Conservation (phyloP, 1,284 basidiomycete species). For the Phlebopus sp. region DNA sequence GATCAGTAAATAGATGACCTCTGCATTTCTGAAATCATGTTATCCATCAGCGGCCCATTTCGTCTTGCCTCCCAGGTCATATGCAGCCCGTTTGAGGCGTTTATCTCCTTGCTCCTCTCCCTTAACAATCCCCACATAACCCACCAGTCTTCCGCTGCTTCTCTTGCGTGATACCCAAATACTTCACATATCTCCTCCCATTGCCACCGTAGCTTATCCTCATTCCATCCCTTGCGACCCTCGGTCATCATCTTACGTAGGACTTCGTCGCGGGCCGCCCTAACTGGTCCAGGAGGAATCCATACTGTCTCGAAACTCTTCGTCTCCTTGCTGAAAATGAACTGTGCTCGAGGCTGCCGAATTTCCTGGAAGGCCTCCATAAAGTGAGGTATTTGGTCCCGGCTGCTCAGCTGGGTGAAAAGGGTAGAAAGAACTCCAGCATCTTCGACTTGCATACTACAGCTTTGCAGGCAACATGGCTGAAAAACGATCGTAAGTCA, state of each 20-base stretch:
- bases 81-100: constrained; percentile 9
- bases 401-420: constrained; percentile 40
- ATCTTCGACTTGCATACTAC: constrained; percentile 37
- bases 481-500: constrained; percentile 18
- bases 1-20: neutral
- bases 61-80: constrained; percentile 4
- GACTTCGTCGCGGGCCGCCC: constrained; percentile 37
- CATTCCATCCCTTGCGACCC: constrained; percentile 33
- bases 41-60: constrained; percentile 4
- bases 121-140: constrained; percentile 40
- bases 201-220: constrained; percentile 33
- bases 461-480: constrained; percentile 35
- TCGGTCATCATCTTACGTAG: constrained; percentile 28
- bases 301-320: constrained; percentile 23
- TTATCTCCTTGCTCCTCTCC: constrained; percentile 28
- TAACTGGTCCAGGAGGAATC: constrained; percentile 39
- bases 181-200: constrained; percentile 43
- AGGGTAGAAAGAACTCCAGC: constrained; percentile 44
- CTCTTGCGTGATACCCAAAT: constrained; percentile 44
- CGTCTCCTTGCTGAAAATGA: constrained; percentile 27
- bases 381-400: constrained; percentile 40
- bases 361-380: constrained; percentile 45
- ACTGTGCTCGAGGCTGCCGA: constrained; percentile 32
- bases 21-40: constrained; percentile 9
- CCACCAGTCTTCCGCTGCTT: constrained; percentile 49